A percentile compares a stretch with the other conserved stretches of the same genome.
These are phyloP conservation scores for Leishmania aethiopica DNA, from an alignment of 208 protist species.

Conservation along the genomic window DNA sequence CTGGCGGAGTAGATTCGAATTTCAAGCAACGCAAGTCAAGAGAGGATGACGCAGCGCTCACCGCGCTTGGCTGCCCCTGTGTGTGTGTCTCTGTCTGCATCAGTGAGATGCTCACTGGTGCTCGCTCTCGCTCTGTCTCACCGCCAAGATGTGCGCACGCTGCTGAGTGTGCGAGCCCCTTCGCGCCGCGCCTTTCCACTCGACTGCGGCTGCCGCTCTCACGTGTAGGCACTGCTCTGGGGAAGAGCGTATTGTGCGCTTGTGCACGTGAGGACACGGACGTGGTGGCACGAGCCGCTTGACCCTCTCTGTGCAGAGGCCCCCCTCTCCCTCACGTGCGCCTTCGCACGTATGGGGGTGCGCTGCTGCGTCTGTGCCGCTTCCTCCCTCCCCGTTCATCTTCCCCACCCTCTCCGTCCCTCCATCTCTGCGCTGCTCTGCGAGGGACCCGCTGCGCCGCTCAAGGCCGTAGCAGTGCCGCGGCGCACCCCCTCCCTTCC, in stretches of 20 bases:
- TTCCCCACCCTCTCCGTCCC: neutral
- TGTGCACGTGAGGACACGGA: neutral
- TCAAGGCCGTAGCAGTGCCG: neutral
- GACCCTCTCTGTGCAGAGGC: neutral
- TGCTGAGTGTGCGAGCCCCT: neutral
- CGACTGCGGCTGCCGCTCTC: neutral
- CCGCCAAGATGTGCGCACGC: neutral
- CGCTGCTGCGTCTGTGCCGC: neutral
- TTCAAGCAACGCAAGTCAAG: neutral
- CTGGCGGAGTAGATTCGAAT: neutral
- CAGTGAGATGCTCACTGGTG: neutral
- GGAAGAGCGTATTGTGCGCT: neutral
- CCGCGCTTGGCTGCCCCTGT: neutral
- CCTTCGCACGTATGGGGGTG: neutral
- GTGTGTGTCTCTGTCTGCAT: neutral
- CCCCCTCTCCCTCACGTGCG: neutral
- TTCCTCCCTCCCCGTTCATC: neutral
- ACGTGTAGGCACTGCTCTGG: neutral
- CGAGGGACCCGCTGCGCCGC: constrained; percentile 1
- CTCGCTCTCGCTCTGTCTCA: neutral
- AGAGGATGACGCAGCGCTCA: neutral
- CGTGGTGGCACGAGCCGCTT: neutral
- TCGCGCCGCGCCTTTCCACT: neutral
- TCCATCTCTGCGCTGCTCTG: neutral
- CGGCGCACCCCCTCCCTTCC: neutral